Evolutionary conservation across 805 yeast species (phyloP), one percentile per base, ranked within the genome.

Genomic region (Teunomyces pallodes): DNA sequence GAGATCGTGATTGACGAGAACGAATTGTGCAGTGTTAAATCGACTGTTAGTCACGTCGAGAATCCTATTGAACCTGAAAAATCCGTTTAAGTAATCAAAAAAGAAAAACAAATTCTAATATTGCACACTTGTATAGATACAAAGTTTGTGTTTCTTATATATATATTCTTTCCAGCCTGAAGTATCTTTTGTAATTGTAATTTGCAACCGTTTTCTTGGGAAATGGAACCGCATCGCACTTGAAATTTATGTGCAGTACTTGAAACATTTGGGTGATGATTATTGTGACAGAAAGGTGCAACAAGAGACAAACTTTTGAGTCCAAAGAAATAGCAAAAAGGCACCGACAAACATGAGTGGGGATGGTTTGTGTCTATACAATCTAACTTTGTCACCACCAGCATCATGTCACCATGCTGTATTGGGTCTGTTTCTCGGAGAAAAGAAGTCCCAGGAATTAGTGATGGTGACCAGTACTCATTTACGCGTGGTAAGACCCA

Each of bases 321-420:
- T 20, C 24, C 36, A 7, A 33, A 33, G 36, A 4, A 20, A 20
- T 20, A 13, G 17, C 13, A 13, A 13, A 33, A 33, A 10, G 24
- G 24, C 24, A 5, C 24, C 5, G n/a, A 8, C 16, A 26, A 33
- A n/a, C 32, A 36, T 26, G 28, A 20, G 45, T 27, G 49, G 48
- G 28, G 49, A 68, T 68, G 64, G 74, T n/a, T 59, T 84, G 31
- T 74, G 66, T 45, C 72, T 90, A 30, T 90, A 88, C 66, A 79
- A 88, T 56, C 72, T 87, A 51, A 87, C 96, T 6, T 70, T 90
- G n/a, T 77, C 77, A 54, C 74, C 70, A 6, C 84, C 91, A 2
- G 64, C 82, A 5, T 74, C 82, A 36, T 74, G 82, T 3, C 62
- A 76, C 5, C 64, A 65, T 29, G 75, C 90, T 1, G 71, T 84